Evolutionary conservation across 176 grass and related monocot genomes (phyloP).

Genomic region (Alloteropsis semialata): DNA sequence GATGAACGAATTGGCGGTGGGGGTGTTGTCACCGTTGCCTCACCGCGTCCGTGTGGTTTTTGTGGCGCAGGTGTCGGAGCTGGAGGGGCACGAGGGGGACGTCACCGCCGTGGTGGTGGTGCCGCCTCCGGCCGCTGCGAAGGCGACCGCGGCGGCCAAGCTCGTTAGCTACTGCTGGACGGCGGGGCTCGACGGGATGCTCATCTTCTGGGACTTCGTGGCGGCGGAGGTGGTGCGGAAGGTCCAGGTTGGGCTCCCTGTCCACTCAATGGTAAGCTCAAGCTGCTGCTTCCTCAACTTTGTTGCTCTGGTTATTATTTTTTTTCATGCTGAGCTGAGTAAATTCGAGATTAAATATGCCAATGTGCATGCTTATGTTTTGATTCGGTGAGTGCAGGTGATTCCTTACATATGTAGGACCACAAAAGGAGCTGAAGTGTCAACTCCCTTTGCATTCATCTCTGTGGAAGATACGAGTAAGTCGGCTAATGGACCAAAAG

Average conservation of each 20-base stretch:
- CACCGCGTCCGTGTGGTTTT: not conserved
- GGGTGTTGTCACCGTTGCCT: not conserved
- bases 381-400: conserved; percentile 39
- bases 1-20: not conserved
- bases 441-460: conserved; percentile 57
- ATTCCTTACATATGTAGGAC: conserved; percentile 57
- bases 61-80: conserved; percentile 57
- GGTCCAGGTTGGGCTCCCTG: conserved; percentile 62
- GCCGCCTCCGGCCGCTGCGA: conserved; percentile 18
- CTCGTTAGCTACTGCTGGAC: conserved; percentile 79
- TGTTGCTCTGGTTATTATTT: not conserved
- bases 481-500: conserved; percentile 31
- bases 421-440: conserved; percentile 34
- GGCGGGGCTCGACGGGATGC: conserved; percentile 63
- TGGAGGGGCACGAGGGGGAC: conserved; percentile 78
- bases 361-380: not conserved
- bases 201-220: conserved; percentile 79
- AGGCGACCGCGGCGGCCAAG: conserved; percentile 23
- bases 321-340: not conserved
- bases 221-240: conserved; percentile 58
- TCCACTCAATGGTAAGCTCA: conserved; percentile 75
- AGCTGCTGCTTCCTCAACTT: not conserved
- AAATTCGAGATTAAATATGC: not conserved
- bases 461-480: conserved; percentile 69
- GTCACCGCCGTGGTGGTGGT: conserved; percentile 72